Percentiles rank a stretch among this genome's conserved stretches.
These are phyloP conservation scores for Stenogyne calaminthoides DNA, from an alignment of 305 asterid genomes.

Conservation along the genomic window DNA sequence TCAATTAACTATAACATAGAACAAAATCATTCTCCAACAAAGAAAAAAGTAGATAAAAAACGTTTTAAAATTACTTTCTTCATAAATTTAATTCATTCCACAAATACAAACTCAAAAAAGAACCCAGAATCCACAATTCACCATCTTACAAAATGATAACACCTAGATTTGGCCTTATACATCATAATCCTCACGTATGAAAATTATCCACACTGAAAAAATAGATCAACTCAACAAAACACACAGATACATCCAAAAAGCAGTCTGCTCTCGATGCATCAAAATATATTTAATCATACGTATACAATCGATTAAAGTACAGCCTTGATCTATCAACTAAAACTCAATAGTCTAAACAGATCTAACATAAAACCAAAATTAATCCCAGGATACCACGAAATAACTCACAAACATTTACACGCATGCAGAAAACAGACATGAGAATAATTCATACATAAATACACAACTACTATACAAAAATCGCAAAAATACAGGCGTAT, in stretches of 20 bases:
- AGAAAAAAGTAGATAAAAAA: background rate
- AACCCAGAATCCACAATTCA: background rate
- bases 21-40: background rate
- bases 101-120: no score
- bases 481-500: background rate
- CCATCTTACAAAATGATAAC: background rate
- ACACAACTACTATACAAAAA: no score
- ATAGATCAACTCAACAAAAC: no score
- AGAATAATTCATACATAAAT: background rate
- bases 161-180: background rate
- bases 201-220: no score
- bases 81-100: background rate
- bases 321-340: background rate
- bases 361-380: background rate
- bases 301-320: background rate
- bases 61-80: background rate
- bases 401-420: background rate
- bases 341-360: conserved; percentile 4
- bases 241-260: background rate
- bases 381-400: background rate
- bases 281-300: background rate
- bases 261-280: background rate
- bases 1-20: background rate
- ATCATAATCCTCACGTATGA: background rate
- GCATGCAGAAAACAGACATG: no score